phyloP scores from a whole-genome alignment of 1,284 basidiomycete genomes.

The Bondarzewia mesenterica region DNA sequence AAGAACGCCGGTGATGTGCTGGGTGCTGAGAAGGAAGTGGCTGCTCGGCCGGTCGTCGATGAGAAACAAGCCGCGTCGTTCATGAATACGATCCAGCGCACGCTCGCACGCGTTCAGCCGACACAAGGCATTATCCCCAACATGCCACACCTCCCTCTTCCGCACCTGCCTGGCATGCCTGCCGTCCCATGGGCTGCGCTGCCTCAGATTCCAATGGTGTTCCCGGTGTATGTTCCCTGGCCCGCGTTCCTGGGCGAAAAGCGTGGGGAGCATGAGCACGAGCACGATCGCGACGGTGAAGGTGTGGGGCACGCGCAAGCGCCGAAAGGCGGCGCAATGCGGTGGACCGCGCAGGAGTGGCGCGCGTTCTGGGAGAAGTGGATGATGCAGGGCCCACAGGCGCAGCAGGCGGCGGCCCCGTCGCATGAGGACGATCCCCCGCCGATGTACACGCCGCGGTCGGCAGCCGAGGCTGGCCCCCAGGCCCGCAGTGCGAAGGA shows the following conservation, averaged over 20 bases:
- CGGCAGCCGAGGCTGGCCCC: conserved; percentile 11
- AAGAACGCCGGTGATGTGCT: neutral
- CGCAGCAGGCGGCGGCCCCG: conserved; percentile 30
- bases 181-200: conserved; percentile 49
- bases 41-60: conserved; percentile 27
- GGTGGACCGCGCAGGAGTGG: conserved; percentile 44
- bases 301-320: conserved; percentile 6
- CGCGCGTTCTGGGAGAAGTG: conserved; percentile 68
- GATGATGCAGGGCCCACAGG: conserved; percentile 44
- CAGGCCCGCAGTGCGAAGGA: conserved; percentile 5
- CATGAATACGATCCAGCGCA: conserved; percentile 66
- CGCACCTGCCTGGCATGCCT: conserved; percentile 38
- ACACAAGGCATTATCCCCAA: conserved; percentile 52
- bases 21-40: conserved; percentile 8
- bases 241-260: conserved; percentile 53
- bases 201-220: conserved; percentile 70
- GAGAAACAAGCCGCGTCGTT: conserved; percentile 66
- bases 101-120: conserved; percentile 60
- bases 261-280: conserved; percentile 25
- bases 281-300: conserved; percentile 23
- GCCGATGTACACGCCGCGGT: conserved; percentile 60
- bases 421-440: conserved; percentile 49
- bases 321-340: conserved; percentile 32
- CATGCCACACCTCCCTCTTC: conserved; percentile 46
- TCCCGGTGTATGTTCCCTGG: conserved; percentile 69